A percentile compares a stretch with the other conserved stretches of the same genome.
Evolutionary conservation across 371 early-diverging fungal genomes (phyloP).

Genomic region (Saksenaea vasiformis): DNA sequence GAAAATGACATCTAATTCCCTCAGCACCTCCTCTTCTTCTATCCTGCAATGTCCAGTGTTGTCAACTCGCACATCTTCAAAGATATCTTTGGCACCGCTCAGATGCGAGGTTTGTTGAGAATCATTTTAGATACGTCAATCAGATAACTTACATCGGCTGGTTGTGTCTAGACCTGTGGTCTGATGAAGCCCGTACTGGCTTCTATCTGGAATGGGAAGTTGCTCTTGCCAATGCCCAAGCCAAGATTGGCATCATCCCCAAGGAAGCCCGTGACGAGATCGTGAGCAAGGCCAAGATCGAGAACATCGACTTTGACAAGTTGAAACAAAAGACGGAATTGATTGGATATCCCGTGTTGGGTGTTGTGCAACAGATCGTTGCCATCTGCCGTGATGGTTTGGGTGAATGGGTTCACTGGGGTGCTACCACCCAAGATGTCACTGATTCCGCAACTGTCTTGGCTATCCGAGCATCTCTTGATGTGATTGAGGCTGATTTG

Average conservation of each 20-base stretch:
- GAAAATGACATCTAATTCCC: not conserved
- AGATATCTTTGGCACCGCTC: slow-evolving; percentile 20
- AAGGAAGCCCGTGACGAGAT: slow-evolving; percentile 19
- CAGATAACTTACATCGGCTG: too few relatives aligned
- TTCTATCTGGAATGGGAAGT: slow-evolving; percentile 25
- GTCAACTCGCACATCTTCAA: slow-evolving; percentile 21
- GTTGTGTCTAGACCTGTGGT: slow-evolving; percentile 17
- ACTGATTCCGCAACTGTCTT: slow-evolving; percentile 23
- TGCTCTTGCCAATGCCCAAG: slow-evolving; percentile 20
- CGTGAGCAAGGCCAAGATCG: slow-evolving; percentile 2
- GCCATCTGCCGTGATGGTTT: slow-evolving; percentile 8
- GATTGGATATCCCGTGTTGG: slow-evolving; percentile 23
- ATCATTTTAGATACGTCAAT: not conserved
- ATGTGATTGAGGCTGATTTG: slow-evolving; percentile 14
- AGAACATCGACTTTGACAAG: slow-evolving; percentile 22
- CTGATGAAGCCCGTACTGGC: slow-evolving; percentile 15
- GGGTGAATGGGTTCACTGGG: slow-evolving; percentile 21
- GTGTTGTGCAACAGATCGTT: slow-evolving; percentile 21
- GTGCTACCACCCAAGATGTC: slow-evolving; percentile 27
- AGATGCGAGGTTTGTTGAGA: slow-evolving; percentile 13
- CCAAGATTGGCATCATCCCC: slow-evolving; percentile 20
- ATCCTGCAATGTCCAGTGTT: slow-evolving; percentile 13
- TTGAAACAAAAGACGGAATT: slow-evolving; percentile 18
- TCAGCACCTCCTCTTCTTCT: not conserved
- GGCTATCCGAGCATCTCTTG: slow-evolving; percentile 12